These are phyloP conservation scores for Vanderwaltozyma tropicalis DNA, from an alignment of 805 yeast genomes.

Conservation along the genomic window DNA sequence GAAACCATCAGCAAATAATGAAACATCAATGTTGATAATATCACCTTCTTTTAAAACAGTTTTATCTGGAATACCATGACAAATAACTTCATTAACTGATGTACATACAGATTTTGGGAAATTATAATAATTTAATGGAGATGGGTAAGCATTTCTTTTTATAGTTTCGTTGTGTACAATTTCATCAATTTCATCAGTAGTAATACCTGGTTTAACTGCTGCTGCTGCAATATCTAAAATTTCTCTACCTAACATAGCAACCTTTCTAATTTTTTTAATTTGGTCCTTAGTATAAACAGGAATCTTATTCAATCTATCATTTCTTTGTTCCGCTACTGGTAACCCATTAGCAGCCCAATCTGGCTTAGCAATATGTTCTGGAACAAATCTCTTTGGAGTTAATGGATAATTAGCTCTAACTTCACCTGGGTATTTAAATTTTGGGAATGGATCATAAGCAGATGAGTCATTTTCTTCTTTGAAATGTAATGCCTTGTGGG, in stretches of 20 bases:
- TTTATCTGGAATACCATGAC: constrained; percentile 96
- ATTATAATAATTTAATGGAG: constrained; percentile 88
- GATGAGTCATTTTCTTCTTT: constrained; percentile 43
- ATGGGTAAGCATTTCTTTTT: constrained; percentile 85
- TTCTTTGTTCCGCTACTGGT: constrained; percentile 67
- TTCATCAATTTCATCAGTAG: constrained; percentile 85
- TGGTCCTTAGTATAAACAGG: constrained; percentile 55
- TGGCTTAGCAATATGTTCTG: constrained; percentile 60
- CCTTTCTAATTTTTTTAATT: constrained; percentile 62
- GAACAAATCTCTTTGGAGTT: constrained; percentile 58
- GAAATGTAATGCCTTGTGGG: constrained; percentile 68
- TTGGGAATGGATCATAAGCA: constrained; percentile 79
- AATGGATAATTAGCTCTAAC: constrained; percentile 76
- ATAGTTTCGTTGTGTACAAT: constrained; percentile 82
- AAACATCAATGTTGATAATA: constrained; percentile 81
- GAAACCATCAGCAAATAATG: constrained; percentile 75
- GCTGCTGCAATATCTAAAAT: constrained; percentile 84
- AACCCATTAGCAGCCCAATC: constrained; percentile 77
- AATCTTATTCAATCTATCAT: constrained; percentile 59
- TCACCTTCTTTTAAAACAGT: constrained; percentile 86
- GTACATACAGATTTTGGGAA: constrained; percentile 90
- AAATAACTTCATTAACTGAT: constrained; percentile 87
- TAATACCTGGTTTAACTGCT: constrained; percentile 73
- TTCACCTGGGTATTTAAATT: constrained; percentile 60
- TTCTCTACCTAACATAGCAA: constrained; percentile 72